Base-by-base conservation (phyloP, 2,329 filamentous ascomycete species). In the Botryotinia narcissicola region DNA sequence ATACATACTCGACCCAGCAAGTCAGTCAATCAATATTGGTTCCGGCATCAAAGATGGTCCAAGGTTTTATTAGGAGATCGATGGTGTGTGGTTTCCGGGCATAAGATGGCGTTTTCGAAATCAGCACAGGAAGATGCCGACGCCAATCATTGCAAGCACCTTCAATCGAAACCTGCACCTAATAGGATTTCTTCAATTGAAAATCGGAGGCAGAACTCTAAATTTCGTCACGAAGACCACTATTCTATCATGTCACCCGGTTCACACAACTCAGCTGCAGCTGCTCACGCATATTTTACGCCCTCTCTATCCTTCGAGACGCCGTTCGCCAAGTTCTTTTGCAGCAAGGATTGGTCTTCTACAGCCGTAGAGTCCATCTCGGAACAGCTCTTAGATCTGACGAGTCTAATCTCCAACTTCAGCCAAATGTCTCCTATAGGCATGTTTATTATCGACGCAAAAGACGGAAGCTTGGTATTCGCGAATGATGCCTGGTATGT, bases 401-500 rank as follows among this genome's bases (percentile, higher is more conserved):
- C 64, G 3, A 54, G 22, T 40, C 16, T 68, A 40, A 54, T 68
- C 29, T 68, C 64, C 18, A 54, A 25, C 20, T 54, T 68, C 29
- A 68, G 44, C 16, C 64, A 68, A 54, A n/a, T 68, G 40, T 68
- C 64, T 37, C 46, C 64, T 48, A 54, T 68, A 37, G 64, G 22
- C n/a, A 54, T 68, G 64, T 68, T 54, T 51, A 25, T 54, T 18
- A 40, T 54, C 3, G 64, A 68, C 40, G 64, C 32, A 40, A 68
- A 68, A 37, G 44, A 68, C 6, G 46, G 46, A 18, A 51, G 29
- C 48, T 54, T 68, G 10, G 9, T 68, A n/a, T 68, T 68, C 48
- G 64, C 64, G n/a, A 68, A 68, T 40, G 64, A 68, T 2, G 32
- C 64, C 64, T 68, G 64, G 64, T 68, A 68, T 22, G 64, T 68